Evolutionary conservation across 163 green algal genomes (phyloP), one percentile per base, ranked within the genome.

Genomic region (Scenedesmus sp.): DNA sequence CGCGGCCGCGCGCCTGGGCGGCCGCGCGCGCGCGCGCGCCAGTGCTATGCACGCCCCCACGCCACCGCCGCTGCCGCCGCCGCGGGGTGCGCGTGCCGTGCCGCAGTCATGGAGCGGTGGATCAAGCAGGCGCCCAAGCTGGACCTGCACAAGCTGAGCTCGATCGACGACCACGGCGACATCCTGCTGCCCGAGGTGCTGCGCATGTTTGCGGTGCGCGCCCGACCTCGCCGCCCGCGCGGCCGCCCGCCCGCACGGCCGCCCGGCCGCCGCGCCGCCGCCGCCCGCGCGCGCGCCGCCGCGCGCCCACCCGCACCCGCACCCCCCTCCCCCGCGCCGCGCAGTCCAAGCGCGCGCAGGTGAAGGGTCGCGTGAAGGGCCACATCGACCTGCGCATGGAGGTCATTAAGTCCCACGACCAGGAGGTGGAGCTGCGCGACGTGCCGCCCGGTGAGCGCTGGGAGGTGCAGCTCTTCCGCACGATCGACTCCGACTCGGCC

Each of bases 401-500:
- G 22, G 42, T 50, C 29, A 80, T 80, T 36, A 67, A 70, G 62
- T 18, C 24, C 2, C 34, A 51, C 17, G 74, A 81, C 36, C 1
- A 50, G 13, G 33, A 29, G 1, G 34, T 81, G 39, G 36, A 66
- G n/a, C 14, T 81, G 74, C 26, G 50, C 2, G 74, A 63, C 24
- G 3, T 66, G 17, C 2, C 31, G 17, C 24, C 34, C 22, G 48
- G n/a, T 13, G 74, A 74, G 17, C 22, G 22, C 20, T 81, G 74
- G 74, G 56, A 36, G 9, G 74, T 81, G 50, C 74, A 81, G 63
- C 48, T 81, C 22, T 81, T 81, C 74, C 74, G 74, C 60, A 62
- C 20, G 24, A 72, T 80, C 39, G 71, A 80, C 58, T 80, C 71
- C 20, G 45, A 81, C 33, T 74, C 60, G 20, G 50, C 60, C 34